These are phyloP conservation scores for Ogataea methylovora DNA, from an alignment of 805 yeast genomes.

Conservation along the genomic window DNA sequence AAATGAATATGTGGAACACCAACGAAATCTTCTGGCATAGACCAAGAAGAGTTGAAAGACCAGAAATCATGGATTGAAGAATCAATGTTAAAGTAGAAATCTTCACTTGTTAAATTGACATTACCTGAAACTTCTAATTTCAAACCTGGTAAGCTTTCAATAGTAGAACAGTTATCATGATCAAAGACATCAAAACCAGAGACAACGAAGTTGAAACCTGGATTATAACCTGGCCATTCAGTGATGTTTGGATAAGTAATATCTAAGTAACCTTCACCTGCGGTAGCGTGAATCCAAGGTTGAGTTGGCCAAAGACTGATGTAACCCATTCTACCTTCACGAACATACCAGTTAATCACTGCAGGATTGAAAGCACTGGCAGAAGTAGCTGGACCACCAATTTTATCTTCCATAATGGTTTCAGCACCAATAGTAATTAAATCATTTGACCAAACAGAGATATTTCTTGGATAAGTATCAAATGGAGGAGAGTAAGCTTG, in stretches of 20 bases:
- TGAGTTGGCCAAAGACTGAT: conserved; percentile 6
- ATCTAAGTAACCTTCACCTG: conserved; percentile 8
- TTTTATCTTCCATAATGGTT: conserved; percentile 5
- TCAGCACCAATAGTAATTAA: conserved; percentile 7
- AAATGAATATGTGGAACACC: conserved; percentile 8
- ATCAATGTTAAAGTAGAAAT: conserved; percentile 4
- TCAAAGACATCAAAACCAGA: conserved; percentile 7
- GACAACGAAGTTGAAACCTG: conserved; percentile 5
- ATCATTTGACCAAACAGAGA: conserved; percentile 7
- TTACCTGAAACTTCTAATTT: conserved; percentile 5
- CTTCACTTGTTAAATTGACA: conserved; percentile 5
- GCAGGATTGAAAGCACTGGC: conserved; percentile 7
- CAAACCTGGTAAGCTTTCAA: conserved; percentile 6
- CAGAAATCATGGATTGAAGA: conserved; percentile 4
- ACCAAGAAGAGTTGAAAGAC: conserved; percentile 7
- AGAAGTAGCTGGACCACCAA: conserved; percentile 10
- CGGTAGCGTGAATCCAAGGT: conserved; percentile 7
- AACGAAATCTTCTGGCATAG: conserved; percentile 5
- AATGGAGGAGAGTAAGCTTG: conserved; percentile 9
- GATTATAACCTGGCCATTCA: conserved; percentile 3
- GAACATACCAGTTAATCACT: conserved; percentile 9
- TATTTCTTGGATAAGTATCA: conserved; percentile 9
- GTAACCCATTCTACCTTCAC: conserved; percentile 10
- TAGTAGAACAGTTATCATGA: conserved; percentile 6
- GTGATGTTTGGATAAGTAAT: conserved; percentile 7